phyloP scores from a whole-genome alignment of 2,329 filamentous ascomycete species.

The Fusarium fracticaudum region DNA sequence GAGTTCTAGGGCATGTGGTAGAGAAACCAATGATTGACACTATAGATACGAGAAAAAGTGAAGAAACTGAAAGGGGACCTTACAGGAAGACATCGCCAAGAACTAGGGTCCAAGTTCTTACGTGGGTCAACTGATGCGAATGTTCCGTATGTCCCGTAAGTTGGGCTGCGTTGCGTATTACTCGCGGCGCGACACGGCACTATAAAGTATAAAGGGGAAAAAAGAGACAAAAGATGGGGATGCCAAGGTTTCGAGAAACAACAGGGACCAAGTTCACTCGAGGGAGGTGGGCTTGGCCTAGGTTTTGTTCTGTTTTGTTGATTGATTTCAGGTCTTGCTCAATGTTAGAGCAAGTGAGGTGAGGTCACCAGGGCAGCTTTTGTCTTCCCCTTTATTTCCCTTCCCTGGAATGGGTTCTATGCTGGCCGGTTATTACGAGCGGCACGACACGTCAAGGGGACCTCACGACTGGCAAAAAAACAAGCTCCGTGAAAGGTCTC shows the following conservation, averaged over 20 bases:
- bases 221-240: neutral
- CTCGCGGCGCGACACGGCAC: conserved; percentile 16
- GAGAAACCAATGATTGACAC: neutral
- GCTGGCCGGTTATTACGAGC: conserved; percentile 6
- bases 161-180: conserved; percentile 2
- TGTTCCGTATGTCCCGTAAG: neutral
- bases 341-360: conserved; percentile 16
- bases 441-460: conserved; percentile 28
- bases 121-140: conserved; percentile 9
- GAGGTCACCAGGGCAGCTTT: conserved; percentile 17
- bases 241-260: conserved; percentile 25
- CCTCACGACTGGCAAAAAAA: neutral
- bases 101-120: conserved; percentile 19
- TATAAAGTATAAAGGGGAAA: conserved; percentile 7
- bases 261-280: neutral
- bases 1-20: neutral
- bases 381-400: conserved; percentile 24
- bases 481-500: neutral
- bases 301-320: conserved; percentile 17
- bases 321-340: neutral
- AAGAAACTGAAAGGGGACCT: conserved; percentile 22
- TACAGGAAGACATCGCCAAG: conserved; percentile 39
- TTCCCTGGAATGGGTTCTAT: conserved; percentile 15
- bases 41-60: neutral
- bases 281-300: conserved; percentile 9